Conservation (phyloP, 352 stramenopile species). For the Sclerospora graminicola region DNA sequence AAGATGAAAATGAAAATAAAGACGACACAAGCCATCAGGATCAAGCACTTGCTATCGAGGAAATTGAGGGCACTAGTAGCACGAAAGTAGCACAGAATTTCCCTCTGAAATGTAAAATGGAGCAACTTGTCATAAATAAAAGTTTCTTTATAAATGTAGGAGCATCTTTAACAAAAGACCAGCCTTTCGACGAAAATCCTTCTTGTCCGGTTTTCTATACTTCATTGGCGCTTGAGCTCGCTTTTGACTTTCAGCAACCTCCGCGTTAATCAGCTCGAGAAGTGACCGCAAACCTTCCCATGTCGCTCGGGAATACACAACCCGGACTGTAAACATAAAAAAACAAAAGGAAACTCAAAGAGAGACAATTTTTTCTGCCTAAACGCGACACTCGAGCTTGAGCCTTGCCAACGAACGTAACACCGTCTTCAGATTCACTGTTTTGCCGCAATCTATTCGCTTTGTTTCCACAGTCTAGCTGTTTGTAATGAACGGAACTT, state of each 20-base stretch:
- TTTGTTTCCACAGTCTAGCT: constrained; percentile 80
- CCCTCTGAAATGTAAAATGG: constrained; percentile 17
- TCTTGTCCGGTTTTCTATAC: constrained; percentile 65
- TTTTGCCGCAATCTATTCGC: constrained; percentile 73
- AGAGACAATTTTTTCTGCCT: constrained; percentile 24
- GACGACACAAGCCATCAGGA: constrained; percentile 9
- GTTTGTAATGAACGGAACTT: constrained; percentile 82
- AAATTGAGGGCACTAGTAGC: background rate
- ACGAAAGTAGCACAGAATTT: constrained; percentile 11
- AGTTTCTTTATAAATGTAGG: constrained; percentile 4
- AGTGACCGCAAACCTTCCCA: constrained; percentile 65
- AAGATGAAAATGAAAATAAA: constrained; percentile 50
- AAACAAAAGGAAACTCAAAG: background rate
- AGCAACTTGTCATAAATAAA: constrained; percentile 1
- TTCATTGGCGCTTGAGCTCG: constrained; percentile 36
- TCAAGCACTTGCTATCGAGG: constrained; percentile 2
- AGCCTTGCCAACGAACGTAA: constrained; percentile 68
- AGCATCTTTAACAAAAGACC: constrained; percentile 45
- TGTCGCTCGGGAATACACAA: constrained; percentile 40
- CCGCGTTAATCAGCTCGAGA: constrained; percentile 44
- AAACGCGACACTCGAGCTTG: constrained; percentile 70
- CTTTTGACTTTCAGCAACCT: constrained; percentile 46
- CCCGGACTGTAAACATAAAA: constrained; percentile 4
- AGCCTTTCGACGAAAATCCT: constrained; percentile 50
- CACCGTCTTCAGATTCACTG: constrained; percentile 65